Percentiles rank a stretch among this genome's conserved stretches.
Evolutionary conservation across 139 green algal species (phyloP).

Genomic region (Coelastrella sp.): DNA sequence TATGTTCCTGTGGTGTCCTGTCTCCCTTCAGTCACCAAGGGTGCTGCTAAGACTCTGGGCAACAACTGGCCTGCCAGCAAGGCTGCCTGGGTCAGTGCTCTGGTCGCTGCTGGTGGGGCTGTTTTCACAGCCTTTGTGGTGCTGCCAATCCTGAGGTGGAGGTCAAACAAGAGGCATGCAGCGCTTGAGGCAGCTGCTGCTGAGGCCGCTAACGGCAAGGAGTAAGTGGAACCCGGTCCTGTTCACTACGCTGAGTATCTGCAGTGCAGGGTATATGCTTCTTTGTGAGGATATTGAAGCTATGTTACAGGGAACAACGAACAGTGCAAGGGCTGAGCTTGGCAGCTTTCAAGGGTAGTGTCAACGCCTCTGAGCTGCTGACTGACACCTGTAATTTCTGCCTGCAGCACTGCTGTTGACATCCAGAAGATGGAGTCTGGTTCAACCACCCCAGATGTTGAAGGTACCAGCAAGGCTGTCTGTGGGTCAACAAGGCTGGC

Average conservation of each 20-base stretch:
- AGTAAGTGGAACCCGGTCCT: constrained; percentile 1
- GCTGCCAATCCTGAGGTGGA: constrained; percentile 52
- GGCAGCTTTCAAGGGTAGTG: too few relatives aligned
- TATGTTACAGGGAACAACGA: too few relatives aligned
- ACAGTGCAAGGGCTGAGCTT: too few relatives aligned
- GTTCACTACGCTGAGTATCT: not conserved
- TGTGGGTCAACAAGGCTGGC: not conserved
- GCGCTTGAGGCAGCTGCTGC: not conserved
- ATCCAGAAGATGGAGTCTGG: not conserved
- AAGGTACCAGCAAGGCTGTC: not conserved
- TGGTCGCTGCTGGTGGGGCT: constrained; percentile 37
- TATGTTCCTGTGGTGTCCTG: too few relatives aligned
- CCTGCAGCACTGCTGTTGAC: not conserved
- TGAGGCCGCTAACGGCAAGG: not conserved
- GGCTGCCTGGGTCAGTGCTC: constrained; percentile 56
- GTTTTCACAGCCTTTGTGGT: constrained; percentile 44
- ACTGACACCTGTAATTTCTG: not conserved
- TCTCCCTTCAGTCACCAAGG: constrained; percentile 44
- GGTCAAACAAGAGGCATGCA: constrained; percentile 27
- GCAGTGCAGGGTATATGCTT: not conserved
- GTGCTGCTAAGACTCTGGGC: constrained; percentile 55
- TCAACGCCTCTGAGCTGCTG: not conserved
- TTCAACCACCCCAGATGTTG: not conserved
- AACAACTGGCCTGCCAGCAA: constrained; percentile 38
- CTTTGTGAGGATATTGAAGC: not conserved